phyloP scores from a whole-genome alignment of 805 yeast species.

The Teunomyces panamensis region DNA sequence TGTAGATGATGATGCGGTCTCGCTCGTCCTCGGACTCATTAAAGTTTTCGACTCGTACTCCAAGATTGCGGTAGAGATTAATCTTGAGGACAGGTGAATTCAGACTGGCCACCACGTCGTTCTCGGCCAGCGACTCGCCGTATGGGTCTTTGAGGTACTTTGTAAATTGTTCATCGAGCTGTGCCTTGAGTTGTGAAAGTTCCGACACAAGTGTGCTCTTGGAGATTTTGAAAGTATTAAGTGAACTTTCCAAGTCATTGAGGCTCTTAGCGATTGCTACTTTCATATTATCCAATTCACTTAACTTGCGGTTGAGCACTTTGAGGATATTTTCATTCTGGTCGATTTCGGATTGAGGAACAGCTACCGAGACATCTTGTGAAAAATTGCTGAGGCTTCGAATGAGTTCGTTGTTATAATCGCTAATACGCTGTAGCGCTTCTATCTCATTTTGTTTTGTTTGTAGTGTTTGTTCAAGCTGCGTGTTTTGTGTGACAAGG shows the following conservation, averaged over 20 bases:
- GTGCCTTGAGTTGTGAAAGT: slow-evolving; percentile 29
- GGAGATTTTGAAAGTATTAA: slow-evolving; percentile 30
- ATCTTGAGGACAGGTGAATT: slow-evolving; percentile 52
- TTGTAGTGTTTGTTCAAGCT: slow-evolving; percentile 8
- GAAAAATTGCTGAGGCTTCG: slow-evolving; percentile 10
- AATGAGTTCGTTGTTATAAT: slow-evolving; percentile 16
- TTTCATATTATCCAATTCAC: slow-evolving; percentile 43
- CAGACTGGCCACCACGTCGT: slow-evolving; percentile 31
- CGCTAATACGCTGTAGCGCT: slow-evolving; percentile 19
- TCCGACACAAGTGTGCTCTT: slow-evolving; percentile 36
- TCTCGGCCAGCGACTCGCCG: slow-evolving; percentile 30
- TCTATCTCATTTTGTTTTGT: slow-evolving; percentile 13
- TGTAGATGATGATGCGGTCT: slow-evolving; percentile 47
- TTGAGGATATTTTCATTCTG: slow-evolving; percentile 23
- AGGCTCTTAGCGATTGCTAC: slow-evolving; percentile 51
- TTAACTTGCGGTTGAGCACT: slow-evolving; percentile 24
- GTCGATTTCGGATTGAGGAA: background rate
- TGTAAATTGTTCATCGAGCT: slow-evolving; percentile 4
- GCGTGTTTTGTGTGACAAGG: slow-evolving; percentile 6
- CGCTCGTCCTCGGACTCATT: slow-evolving; percentile 12
- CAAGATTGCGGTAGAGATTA: slow-evolving; percentile 58
- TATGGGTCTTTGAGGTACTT: slow-evolving; percentile 10
- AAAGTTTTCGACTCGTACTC: slow-evolving; percentile 45
- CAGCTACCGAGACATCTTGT: background rate
- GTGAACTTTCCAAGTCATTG: slow-evolving; percentile 46